phyloP scores from a whole-genome alignment of 2,329 filamentous ascomycete genomes.

The Fusarium concolor region DNA sequence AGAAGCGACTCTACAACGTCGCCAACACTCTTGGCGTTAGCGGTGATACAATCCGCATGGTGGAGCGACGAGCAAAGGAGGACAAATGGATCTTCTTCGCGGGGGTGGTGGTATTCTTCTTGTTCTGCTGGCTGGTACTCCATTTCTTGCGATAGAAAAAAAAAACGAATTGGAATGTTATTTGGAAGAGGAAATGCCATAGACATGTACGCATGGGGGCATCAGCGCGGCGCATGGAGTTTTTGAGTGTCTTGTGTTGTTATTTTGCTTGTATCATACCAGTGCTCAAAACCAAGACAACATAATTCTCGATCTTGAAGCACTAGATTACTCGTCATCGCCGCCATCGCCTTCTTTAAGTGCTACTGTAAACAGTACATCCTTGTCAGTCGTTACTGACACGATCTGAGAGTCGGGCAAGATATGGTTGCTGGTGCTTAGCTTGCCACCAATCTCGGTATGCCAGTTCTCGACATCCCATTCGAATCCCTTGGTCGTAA shows the following conservation, averaged over 20 bases:
- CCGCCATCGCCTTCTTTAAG: constrained; percentile 55
- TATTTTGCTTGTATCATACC: constrained; percentile 31
- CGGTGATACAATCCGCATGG: constrained; percentile 96
- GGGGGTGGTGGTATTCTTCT: constrained; percentile 86
- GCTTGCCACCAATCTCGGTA: constrained; percentile 77
- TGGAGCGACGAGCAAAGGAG: constrained; percentile 89
- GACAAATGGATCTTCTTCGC: constrained; percentile 98
- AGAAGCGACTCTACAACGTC: constrained; percentile 89
- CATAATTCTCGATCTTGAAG: constrained; percentile 7
- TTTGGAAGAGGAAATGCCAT: constrained; percentile 15
- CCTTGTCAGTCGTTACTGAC: constrained; percentile 70
- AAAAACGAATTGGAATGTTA: background rate
- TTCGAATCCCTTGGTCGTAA: constrained; percentile 83
- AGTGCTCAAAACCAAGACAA: constrained; percentile 5
- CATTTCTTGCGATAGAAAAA: constrained; percentile 74
- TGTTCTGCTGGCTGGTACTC: constrained; percentile 91
- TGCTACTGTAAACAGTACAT: constrained; percentile 81
- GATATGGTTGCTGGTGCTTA: constrained; percentile 87
- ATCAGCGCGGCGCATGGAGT: constrained; percentile 49
- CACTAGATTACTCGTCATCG: constrained; percentile 47
- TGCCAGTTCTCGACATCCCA: constrained; percentile 91
- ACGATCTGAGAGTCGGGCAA: constrained; percentile 68
- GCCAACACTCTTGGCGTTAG: constrained; percentile 94
- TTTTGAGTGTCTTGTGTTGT: constrained; percentile 32
- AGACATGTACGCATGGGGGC: constrained; percentile 26